Percentiles rank a stretch among this genome's conserved stretches.
Conservation (phyloP, 1,284 basidiomycete genomes). For the Ceratobasidium sp. region DNA sequence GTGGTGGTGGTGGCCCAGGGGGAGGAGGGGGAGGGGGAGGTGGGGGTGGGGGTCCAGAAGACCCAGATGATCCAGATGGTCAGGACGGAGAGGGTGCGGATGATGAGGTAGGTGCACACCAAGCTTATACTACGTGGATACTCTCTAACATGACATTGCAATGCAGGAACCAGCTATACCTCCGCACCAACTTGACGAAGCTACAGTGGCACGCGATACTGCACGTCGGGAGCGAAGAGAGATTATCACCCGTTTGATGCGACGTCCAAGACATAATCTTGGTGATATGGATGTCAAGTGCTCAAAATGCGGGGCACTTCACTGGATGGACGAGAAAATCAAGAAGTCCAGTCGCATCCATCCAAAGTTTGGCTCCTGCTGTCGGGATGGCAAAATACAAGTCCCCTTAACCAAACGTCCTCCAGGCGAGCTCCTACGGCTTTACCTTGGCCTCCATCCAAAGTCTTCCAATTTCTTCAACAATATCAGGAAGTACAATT, state of each 20-base stretch:
- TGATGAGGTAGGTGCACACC: background rate
- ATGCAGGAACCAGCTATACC: background rate
- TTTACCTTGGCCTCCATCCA: background rate
- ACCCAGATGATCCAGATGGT: too few species aligned
- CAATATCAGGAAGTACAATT: conserved; percentile 36
- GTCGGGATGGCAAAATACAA: background rate
- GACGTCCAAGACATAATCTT: background rate
- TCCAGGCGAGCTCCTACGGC: background rate
- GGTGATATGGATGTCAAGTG: background rate
- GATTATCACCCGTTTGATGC: background rate
- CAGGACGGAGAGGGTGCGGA: too few species aligned
- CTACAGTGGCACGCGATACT: background rate
- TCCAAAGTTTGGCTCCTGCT: background rate
- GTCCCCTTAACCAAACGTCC: background rate
- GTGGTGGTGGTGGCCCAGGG: too few species aligned
- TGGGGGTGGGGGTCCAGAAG: too few species aligned
- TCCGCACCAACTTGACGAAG: background rate
- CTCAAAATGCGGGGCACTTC: background rate
- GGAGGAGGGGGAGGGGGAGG: too few species aligned
- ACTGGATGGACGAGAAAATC: conserved; percentile 4
- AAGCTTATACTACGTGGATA: background rate
- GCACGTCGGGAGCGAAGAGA: background rate
- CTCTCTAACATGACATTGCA: too few species aligned
- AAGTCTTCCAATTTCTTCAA: background rate
- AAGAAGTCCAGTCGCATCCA: background rate